Base-by-base conservation (phyloP, 768 basidiomycete genomes). In the Leccinum uliginosum region DNA sequence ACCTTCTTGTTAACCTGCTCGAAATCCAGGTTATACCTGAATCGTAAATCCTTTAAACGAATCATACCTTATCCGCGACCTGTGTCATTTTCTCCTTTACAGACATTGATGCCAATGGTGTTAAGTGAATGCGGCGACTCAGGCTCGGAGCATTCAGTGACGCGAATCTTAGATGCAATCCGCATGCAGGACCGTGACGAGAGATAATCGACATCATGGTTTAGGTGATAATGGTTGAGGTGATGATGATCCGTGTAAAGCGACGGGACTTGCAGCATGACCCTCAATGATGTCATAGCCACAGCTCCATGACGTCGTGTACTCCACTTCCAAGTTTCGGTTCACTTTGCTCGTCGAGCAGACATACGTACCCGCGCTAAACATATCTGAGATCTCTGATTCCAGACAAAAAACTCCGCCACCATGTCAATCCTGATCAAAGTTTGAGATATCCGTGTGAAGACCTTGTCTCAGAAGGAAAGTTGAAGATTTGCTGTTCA, bases 61-160 rank as follows among this genome's bases (percentile, higher is more conserved):
- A 14, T 40, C 66, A 27, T 23, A 77, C 75, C 64, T 73, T 74
- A 51, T 71, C 67, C 21, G 75, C 75, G 8, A 73, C 69, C 32
- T 75, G 72, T 29, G 73, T 66, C 50, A 75, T 71, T 56, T 71
- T 74, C 34, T 77, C 76, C n/a, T 72, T 73, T 17, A 74, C 68
- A 2, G 73, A 69, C 63, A 74, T 75, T 11, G 61, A 59, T 14
- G 67, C 63, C 7, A 60, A 43, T 2, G 73, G 69, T 32, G 77
- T 70, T 9, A 63, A 56, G 53, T 72, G 68, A 59, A 77, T 65
- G 19, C 55, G 55, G 10, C 67, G 58, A 43, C 70, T 40, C n/a
- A n/a, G n/a, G n/a, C n/a, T n/a, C 38, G 38, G n/a, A 40, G n/a
- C 67, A 45, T 35, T 12, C 26, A 24, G 8, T 17, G 35, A 43